A percentile compares a stretch with the other conserved stretches of the same genome.
phyloP scores from a whole-genome alignment of 495 filamentous ascomycete species.

The Delitschia confertaspora region DNA sequence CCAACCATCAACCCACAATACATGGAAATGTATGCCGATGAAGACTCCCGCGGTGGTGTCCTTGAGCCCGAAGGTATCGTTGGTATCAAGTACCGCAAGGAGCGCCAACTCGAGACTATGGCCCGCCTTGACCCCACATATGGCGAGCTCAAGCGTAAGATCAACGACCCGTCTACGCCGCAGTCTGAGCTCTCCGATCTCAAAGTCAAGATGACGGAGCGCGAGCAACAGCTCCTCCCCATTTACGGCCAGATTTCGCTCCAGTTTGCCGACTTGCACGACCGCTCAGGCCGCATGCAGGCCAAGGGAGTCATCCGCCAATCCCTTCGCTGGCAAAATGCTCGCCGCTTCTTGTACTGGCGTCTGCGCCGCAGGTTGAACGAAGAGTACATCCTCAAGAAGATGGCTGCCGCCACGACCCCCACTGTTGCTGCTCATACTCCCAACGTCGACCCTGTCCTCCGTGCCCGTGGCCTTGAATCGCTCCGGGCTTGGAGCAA shows the following conservation, averaged over 20 bases:
- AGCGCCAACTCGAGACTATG: constrained; percentile 98
- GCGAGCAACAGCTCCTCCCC: constrained; percentile 81
- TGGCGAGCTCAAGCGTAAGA: constrained; percentile 66
- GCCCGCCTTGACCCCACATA: constrained; percentile 82
- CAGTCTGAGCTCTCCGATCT: constrained; percentile 64
- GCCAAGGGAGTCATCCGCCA: constrained; percentile 90
- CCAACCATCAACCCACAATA: constrained; percentile 91
- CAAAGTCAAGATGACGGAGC: constrained; percentile 78
- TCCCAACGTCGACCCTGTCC: constrained; percentile 35
- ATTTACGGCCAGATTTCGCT: constrained; percentile 88
- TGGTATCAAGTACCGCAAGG: constrained; percentile 94
- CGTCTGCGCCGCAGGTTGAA: constrained; percentile 92
- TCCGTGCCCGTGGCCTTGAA: constrained; percentile 54
- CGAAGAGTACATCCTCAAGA: constrained; percentile 90
- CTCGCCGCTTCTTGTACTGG: constrained; percentile 99
- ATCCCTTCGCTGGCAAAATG: constrained; percentile 74
- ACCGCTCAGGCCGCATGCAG: constrained; percentile 94
- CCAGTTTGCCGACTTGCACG: constrained; percentile 95
- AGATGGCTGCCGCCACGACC: constrained; percentile 54
- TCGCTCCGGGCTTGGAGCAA: constrained; percentile 71
- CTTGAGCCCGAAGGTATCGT: constrained; percentile 97
- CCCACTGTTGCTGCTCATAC: constrained; percentile 24
- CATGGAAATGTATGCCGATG: constrained; percentile 99
- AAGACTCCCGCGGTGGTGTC: constrained; percentile 90
- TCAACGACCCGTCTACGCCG: constrained; percentile 56